Percentiles rank a stretch among this genome's conserved stretches.
Evolutionary conservation across 2,329 filamentous ascomycete genomes (phyloP).

Genomic region (Chaetothyriales sp.): DNA sequence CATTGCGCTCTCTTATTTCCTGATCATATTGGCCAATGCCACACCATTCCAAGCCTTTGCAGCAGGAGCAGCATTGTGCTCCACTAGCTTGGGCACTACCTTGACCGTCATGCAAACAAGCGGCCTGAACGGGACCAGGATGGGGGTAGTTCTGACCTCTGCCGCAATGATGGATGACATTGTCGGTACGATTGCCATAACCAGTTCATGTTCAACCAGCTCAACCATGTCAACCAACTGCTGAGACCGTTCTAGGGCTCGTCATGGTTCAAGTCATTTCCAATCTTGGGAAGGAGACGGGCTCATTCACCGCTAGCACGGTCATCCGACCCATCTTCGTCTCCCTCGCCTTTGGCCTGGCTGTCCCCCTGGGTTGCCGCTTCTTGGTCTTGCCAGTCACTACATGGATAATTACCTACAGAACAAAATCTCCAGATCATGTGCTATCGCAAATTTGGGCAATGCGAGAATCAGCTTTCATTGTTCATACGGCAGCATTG

Average conservation of each 20-base stretch:
- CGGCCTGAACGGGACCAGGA: slow-evolving; percentile 36
- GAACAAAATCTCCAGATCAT: background rate
- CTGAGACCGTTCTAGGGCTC: slow-evolving; percentile 22
- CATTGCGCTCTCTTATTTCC: slow-evolving; percentile 49
- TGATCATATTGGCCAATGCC: slow-evolving; percentile 36
- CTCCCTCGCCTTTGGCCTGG: slow-evolving; percentile 25
- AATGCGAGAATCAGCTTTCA: slow-evolving; percentile 21
- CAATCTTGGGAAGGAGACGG: slow-evolving; percentile 37
- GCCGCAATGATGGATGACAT: slow-evolving; percentile 76
- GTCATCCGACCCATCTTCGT: slow-evolving; percentile 38
- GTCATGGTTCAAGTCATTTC: slow-evolving; percentile 65
- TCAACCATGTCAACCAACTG: too few species aligned
- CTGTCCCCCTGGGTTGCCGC: slow-evolving; percentile 19
- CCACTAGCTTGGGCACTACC: slow-evolving; percentile 59
- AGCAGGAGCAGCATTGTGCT: slow-evolving; percentile 57
- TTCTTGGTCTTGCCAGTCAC: slow-evolving; percentile 12
- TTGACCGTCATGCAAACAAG: slow-evolving; percentile 51
- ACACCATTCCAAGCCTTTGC: slow-evolving; percentile 51
- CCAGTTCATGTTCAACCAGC: background rate
- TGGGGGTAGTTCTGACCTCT: slow-evolving; percentile 50
- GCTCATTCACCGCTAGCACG: slow-evolving; percentile 25
- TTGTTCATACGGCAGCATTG: slow-evolving; percentile 31
- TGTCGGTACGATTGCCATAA: slow-evolving; percentile 33
- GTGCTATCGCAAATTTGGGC: background rate
- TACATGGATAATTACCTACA: background rate